Evolutionary conservation across 495 filamentous ascomycete genomes (phyloP), one percentile per base, ranked within the genome.

Genomic region (Bombardia bombarda): DNA sequence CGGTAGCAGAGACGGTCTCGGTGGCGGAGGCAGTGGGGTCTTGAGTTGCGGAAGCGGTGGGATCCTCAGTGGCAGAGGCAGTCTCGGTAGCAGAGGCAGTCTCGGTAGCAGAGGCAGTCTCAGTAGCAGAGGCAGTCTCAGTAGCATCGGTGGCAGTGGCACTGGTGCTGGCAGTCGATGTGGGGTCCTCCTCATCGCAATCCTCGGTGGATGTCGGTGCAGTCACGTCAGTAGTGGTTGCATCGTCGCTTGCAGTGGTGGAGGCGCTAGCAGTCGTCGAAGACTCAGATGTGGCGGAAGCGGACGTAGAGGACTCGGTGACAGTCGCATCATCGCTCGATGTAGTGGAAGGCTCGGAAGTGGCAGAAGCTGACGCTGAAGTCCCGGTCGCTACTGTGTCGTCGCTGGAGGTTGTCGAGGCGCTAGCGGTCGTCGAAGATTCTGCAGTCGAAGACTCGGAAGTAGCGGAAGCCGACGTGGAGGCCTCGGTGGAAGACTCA

Each of bases 401-500:
- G 8, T 19, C 34, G 22, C 18, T 13, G 3, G 21, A 17, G 20
- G 34, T 7, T 2, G 17, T 19, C 2, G 9, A 8, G 26, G 2
- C 13, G 2, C 13, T 13, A 13, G 26, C 9, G 26, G 13, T 13
- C 9, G 9, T 13, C 26, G 26, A 8, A 7, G 26, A 13, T 13
- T 2, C 13, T 1, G 9, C 26, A 2, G 26, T 2, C 9, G 13
- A 8, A 13, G 7, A 17, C 8, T 12, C 8, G 17, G 10, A 12
- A 6, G 32, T 14, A 3, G n/a, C 26, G 13, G 13, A 2, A 13
- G 26, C 9, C 9, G 26, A 2, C 9, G 9, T 7, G 26, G 26
- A 8, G 9, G 9, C 13, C 26, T 28, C 26, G n/a, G n/a, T n/a
- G n/a, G n/a, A n/a, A 20, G 68, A 58, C 30, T 80, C 67, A 10